Conservation (phyloP, 768 basidiomycete species). For the Hypholoma fasciculare region DNA sequence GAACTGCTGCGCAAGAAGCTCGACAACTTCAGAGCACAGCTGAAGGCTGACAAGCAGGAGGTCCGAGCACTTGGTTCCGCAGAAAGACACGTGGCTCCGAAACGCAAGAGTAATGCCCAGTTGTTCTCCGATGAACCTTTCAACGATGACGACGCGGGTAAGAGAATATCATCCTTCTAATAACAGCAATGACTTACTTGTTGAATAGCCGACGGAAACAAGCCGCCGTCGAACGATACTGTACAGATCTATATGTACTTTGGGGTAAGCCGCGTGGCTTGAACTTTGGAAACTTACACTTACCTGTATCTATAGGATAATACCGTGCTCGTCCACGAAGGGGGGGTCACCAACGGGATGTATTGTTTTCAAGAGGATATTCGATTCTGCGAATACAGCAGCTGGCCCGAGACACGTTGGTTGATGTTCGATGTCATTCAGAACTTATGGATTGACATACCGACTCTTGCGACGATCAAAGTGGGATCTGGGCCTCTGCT, state of each 20-base stretch:
- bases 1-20: neutral
- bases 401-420: neutral
- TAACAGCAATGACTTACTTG: too few relatives aligned
- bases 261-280: neutral
- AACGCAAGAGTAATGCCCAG: neutral
- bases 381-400: neutral
- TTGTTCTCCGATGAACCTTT: slow-evolving; percentile 15
- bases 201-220: neutral
- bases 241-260: neutral
- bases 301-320: neutral
- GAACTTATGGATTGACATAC: neutral
- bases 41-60: neutral
- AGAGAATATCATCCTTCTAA: too few relatives aligned
- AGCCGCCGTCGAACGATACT: neutral
- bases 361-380: neutral
- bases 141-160: too few relatives aligned
- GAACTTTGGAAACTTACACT: neutral
- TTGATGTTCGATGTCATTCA: neutral
- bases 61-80: neutral
- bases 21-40: neutral
- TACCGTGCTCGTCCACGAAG: neutral
- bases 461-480: neutral
- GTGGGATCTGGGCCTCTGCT: neutral
- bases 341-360: neutral
- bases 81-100: neutral